These are phyloP conservation scores for Davidsoniella neocaledoniae DNA, from an alignment of 2,329 filamentous ascomycete species.

Conservation along the genomic window DNA sequence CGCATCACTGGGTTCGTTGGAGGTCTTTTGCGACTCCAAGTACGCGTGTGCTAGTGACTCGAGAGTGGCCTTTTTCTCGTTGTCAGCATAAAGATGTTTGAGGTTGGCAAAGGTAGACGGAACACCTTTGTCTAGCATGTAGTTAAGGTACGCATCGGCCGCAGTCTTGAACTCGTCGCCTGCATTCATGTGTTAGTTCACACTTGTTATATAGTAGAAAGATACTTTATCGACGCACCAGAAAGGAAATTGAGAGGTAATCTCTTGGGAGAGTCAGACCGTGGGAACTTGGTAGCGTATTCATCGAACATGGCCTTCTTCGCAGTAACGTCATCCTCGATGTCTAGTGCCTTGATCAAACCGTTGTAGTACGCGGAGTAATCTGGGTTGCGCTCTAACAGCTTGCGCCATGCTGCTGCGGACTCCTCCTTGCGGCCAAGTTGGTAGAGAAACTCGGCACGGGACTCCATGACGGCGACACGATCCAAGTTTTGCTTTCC, in stretches of 20 bases:
- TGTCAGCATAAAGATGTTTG: conserved; percentile 74
- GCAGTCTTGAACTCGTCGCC: conserved; percentile 66
- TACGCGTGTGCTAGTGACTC: conserved; percentile 66
- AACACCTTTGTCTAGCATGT: conserved; percentile 81
- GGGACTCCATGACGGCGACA: conserved; percentile 68
- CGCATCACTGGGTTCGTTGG: conserved; percentile 42
- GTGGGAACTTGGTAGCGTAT: conserved; percentile 64
- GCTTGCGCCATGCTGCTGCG: conserved; percentile 58
- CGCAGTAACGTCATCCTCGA: conserved; percentile 42
- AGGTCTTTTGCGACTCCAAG: conserved; percentile 32
- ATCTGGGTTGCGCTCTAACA: conserved; percentile 79
- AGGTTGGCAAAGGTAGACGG: conserved; percentile 94
- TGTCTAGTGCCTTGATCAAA: conserved; percentile 50
- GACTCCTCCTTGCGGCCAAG: conserved; percentile 67
- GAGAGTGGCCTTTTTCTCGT: conserved; percentile 60
- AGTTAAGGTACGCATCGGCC: conserved; percentile 61
- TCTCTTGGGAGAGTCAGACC: conserved; percentile 69
- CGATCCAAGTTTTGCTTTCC: conserved; percentile 69
- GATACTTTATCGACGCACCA: conserved; percentile 26
- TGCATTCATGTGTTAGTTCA: conserved; percentile 17
- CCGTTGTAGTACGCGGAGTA: conserved; percentile 73
- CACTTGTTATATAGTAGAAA: background rate
- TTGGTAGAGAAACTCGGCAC: conserved; percentile 67
- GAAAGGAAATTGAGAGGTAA: conserved; percentile 80
- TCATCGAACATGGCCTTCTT: conserved; percentile 57